Base-by-base conservation (phyloP, 2,329 filamentous ascomycete genomes). In the Aureobasidium sp. region DNA sequence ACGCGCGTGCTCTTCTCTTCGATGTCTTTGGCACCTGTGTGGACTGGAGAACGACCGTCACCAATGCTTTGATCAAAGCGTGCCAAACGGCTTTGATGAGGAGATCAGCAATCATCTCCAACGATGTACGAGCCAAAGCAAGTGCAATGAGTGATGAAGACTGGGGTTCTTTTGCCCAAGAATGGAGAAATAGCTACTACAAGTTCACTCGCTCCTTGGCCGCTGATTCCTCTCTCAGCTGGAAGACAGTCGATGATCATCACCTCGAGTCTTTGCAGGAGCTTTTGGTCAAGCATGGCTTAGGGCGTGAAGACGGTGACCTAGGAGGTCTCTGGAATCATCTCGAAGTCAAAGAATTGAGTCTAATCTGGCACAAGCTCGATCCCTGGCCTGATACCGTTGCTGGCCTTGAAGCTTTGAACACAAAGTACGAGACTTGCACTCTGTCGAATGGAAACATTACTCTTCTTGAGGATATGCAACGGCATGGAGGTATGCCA, bases 1-100 rank as follows among this genome's bases (percentile, higher is more conserved):
- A 63, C 58, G 59, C 84, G 79, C 7, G 81, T 59, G 85, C 79
- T 6, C 72, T 90, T 29, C 75, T 83, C 51, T 89, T 88, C 63
- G 86, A 90, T 69, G 79, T 89, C 61, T 90, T 90, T 67, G 86
- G 86, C 59, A 93, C 88, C 1, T 81, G 84, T 58, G 87, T 93
- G 40, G 78, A 91, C 72, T 91, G 87, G 86, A 83, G 86, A 54
- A 74, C 73, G 34, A 80, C 81, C 2, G 80, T 93, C 17, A 79
- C 76, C 12, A 70, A 75, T 7, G 79, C 80, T 51, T 76, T 93
- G 42, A 65, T 70, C 21, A 63, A 72, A 10, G 74, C 75, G 34
- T 77, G 80, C 12, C 66, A 68, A 56, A 60, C 61, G 2, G 71
- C 73, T 2, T 72, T 83, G 40, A 74, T 74, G 27, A 70, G 75